Evolutionary conservation across 257 asterid genomes (phyloP), one percentile per base, ranked within the genome.

Genomic region (Solanum ossicruentum): DNA sequence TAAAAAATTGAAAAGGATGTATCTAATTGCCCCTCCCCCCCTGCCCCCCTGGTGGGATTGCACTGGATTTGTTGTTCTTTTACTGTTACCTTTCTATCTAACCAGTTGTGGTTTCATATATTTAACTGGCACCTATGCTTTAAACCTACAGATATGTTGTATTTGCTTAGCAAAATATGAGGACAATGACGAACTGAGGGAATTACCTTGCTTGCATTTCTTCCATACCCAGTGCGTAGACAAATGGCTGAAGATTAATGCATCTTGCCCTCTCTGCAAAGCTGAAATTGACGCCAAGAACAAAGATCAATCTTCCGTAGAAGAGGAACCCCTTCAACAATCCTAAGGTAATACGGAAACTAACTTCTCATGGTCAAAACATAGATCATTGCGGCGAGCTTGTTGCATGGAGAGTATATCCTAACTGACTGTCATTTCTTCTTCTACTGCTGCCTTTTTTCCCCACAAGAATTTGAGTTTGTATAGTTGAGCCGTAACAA

Each of bases 241-340:
- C 49, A 89, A 89, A 83, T 89, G 92, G 92, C 89, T 89, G 67
- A 88, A 87, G 86, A 86, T 89, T 79, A 89, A 87, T 56, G 90
- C 90, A 8, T 84, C 90, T 2, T 89, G 92, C 75, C 92, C 92
- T 12, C 92, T 89, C 82, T 89, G 92, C 21, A 89, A 89, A 82
- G 82, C 32, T 71, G 90, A 87, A 71, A 89, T 89, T 36, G 90
- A 87, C 12, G 79, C 60, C 63, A 82, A 39, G 56, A 57, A 66
- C 20, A 86, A 60, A 70, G 85, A 84, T 63, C 21, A 84, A 21
- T 60, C 90, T 20, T 83, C 78, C 2, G 63, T 45, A 12, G 54
- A 39, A 70, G 85, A 75, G 79, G 92, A 89, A 60, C 63, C 90
- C 65, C 82, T 77, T 75, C 89, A 79, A 61, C 87, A 78, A 79